Evolutionary conservation across 768 basidiomycete genomes (phyloP).

Genomic region (Suillus sp.): DNA sequence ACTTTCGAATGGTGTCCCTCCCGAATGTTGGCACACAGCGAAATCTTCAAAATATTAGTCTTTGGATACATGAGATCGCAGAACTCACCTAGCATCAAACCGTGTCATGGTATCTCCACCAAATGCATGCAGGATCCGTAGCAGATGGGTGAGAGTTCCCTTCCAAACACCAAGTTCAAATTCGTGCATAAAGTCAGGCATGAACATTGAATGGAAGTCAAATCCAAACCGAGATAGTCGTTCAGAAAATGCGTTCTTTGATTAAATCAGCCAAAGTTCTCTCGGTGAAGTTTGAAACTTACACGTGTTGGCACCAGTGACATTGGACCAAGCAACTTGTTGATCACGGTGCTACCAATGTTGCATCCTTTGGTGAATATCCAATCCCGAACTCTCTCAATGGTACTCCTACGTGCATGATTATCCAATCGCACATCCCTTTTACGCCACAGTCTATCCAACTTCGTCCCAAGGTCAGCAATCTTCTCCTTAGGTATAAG

Average conservation of each 20-base stretch:
- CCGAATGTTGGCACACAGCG: conserved; percentile 17
- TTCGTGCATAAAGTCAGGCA: conserved; percentile 40
- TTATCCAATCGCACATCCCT: conserved; percentile 12
- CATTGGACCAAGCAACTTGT: neutral
- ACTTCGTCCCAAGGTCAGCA: conserved; percentile 15
- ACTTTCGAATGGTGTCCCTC: conserved; percentile 4
- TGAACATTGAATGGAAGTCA: conserved; percentile 30
- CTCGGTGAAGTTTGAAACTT: neutral
- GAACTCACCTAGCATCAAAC: neutral
- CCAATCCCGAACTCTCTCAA: conserved; percentile 11
- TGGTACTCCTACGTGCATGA: neutral
- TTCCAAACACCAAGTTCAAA: conserved; percentile 42
- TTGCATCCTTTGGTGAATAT: conserved; percentile 13
- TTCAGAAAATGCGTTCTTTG: conserved; percentile 27
- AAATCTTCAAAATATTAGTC: conserved; percentile 13
- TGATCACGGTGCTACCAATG: conserved; percentile 4
- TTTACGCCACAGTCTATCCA: conserved; percentile 8
- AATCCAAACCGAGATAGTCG: conserved; percentile 20
- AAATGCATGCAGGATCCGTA: conserved; percentile 30
- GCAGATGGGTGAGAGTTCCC: conserved; percentile 34
- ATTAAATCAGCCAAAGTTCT: conserved; percentile 15
- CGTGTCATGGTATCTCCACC: conserved; percentile 7
- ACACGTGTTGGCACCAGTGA: conserved; percentile 4
- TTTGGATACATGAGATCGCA: too few relatives aligned
- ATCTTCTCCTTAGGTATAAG: conserved; percentile 17